These are phyloP conservation scores for Acidomyces sp. DNA, from an alignment of 495 filamentous ascomycete species.

Conservation along the genomic window DNA sequence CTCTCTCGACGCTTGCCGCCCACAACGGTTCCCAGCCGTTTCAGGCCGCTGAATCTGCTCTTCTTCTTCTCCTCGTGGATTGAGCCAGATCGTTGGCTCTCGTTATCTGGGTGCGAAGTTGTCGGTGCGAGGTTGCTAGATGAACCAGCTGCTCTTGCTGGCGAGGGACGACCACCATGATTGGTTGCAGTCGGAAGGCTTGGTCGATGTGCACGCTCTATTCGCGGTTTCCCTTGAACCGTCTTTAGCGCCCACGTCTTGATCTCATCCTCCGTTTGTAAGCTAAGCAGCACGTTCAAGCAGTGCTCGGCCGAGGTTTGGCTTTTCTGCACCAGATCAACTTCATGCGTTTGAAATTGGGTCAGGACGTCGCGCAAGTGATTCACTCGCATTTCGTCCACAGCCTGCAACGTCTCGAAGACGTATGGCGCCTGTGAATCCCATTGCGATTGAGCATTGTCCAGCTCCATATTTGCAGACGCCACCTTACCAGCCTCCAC, in stretches of 20 bases:
- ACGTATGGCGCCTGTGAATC: constrained; percentile 91
- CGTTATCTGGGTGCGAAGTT: constrained; percentile 16
- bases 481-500: constrained; percentile 71
- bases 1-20: constrained; percentile 25
- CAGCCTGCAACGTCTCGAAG: constrained; percentile 83
- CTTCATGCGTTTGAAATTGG: constrained; percentile 82
- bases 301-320: constrained; percentile 67
- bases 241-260: constrained; percentile 60
- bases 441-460: constrained; percentile 74
- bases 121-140: constrained; percentile 15
- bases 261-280: constrained; percentile 81
- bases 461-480: constrained; percentile 56
- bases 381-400: constrained; percentile 82
- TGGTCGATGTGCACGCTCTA: constrained; percentile 18
- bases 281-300: constrained; percentile 71
- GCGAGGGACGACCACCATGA: background rate
- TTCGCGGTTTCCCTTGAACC: constrained; percentile 20
- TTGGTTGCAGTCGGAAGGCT: background rate
- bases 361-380: constrained; percentile 87
- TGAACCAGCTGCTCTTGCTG: too few species aligned
- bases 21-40: constrained; percentile 30
- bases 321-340: constrained; percentile 71
- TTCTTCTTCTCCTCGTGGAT: constrained; percentile 26
- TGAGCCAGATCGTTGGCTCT: constrained; percentile 28
- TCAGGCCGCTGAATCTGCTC: constrained; percentile 25